Base-by-base conservation (phyloP, 2,329 filamentous ascomycete species). In the Periconia digitata region DNA sequence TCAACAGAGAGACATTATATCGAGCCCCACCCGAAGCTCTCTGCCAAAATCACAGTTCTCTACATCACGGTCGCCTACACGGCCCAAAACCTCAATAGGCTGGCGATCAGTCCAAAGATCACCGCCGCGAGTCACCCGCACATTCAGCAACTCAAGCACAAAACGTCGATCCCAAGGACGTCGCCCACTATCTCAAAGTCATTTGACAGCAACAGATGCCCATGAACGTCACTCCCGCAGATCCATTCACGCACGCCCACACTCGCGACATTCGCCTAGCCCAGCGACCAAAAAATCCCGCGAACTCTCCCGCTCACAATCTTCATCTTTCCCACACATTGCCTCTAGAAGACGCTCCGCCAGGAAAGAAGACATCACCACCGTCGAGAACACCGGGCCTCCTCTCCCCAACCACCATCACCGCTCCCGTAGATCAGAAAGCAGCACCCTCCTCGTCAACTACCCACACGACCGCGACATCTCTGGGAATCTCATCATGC, bases 321-420 rank as follows among this genome's bases (percentile, higher is more conserved):
- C 60, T 12, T 62, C 62, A 12, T 60, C 63, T 12, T 67, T 61
- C 45, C 64, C 64, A 3, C 55, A 51, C 52, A 62, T 66, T 44
- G 62, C 62, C 34, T 20, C 58, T n/a, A 36, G 44, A 12, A 49
- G 20, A 20, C 38, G 49, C 4, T 32, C 35, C n/a, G n/a, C n/a
- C n/a, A n/a, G n/a, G n/a, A n/a, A 29, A 39, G 42, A 29, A 45
- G 41, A 22, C 20, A 44, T 29, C 17, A 53, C 49, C 40, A 53
- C 47, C 35, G 43, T 40, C 29, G 47, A 23, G 18, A 47, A 44
- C 34, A 42, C 17, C 24, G 43, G 35, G 20, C 45, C 24, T 29
- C 38, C 15, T 3, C 17, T n/a, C 16, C 21, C 35, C 22, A 24
- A 39, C 20, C 24, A 47, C 6, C 41, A 38, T 23, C 27, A 43